Evolutionary conservation across 2,329 filamentous ascomycete species (phyloP).

Genomic region (Sclerotinia minor): DNA sequence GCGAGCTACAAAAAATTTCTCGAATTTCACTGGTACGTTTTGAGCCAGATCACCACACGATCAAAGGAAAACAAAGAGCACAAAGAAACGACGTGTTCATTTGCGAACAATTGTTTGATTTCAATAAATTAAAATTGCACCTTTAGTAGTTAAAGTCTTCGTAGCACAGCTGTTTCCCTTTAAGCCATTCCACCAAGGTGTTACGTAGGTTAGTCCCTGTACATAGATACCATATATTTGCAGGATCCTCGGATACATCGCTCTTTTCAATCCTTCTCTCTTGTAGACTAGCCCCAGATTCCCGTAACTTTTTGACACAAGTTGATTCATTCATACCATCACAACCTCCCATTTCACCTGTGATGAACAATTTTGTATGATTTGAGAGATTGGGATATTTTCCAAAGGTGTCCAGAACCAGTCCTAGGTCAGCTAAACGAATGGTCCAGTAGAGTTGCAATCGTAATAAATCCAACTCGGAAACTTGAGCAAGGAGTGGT

Average conservation of each 20-base stretch:
- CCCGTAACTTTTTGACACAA: conserved; percentile 35
- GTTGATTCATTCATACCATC: conserved; percentile 13
- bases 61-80: not conserved
- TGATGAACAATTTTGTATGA: conserved; percentile 64
- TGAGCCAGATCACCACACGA: not conserved
- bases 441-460: conserved; percentile 70
- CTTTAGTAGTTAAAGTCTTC: conserved; percentile 50
- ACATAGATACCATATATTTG: conserved; percentile 59
- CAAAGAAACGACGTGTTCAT: conserved; percentile 1
- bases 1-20: conserved; percentile 2
- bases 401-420: conserved; percentile 61
- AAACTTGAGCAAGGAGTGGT: conserved; percentile 71
- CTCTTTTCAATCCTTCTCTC: conserved; percentile 48
- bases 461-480: conserved; percentile 47
- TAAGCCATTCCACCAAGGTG: conserved; percentile 50
- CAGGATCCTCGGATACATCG: conserved; percentile 47
- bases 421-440: conserved; percentile 57
- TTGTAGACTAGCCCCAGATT: conserved; percentile 42
- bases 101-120: conserved; percentile 18
- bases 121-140: not conserved
- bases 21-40: not conserved
- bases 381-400: conserved; percentile 52
- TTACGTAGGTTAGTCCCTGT: conserved; percentile 53
- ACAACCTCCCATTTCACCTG: conserved; percentile 44
- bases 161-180: conserved; percentile 48